Evolutionary conservation across 176 grass and related monocot species (phyloP).

Genomic region (Ensete ventricosum): DNA sequence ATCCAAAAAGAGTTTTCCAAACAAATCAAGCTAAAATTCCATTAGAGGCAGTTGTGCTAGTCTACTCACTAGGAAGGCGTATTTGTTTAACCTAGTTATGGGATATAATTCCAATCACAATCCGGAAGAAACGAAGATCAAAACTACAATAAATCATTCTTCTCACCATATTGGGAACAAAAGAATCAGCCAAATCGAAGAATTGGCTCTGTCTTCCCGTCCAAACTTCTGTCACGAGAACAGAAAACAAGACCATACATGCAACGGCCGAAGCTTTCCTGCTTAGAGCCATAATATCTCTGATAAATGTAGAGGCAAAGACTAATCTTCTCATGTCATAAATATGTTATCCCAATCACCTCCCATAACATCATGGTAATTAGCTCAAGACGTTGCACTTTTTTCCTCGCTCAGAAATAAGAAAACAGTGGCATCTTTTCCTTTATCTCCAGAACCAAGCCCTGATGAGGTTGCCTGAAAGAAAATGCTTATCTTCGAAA

Average conservation of each 20-base stretch:
- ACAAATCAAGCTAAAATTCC: too few relatives aligned
- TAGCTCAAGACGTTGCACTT: background rate
- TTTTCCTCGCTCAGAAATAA: background rate
- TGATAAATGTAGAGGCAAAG: background rate
- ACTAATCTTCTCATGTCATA: conserved; percentile 3
- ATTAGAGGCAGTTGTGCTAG: too few relatives aligned
- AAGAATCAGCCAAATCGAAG: background rate
- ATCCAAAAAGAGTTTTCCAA: background rate
- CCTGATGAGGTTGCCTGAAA: background rate
- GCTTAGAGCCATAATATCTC: background rate
- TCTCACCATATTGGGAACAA: background rate
- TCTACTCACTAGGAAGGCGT: too few relatives aligned
- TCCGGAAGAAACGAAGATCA: background rate
- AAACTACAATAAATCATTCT: background rate
- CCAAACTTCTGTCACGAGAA: background rate
- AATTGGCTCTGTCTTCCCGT: background rate
- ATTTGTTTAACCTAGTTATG: too few relatives aligned
- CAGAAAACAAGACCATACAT: conserved; percentile 1
- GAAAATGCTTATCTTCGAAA: background rate
- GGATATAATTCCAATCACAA: too few relatives aligned
- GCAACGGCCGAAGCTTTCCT: background rate
- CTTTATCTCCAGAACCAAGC: background rate
- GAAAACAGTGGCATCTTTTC: background rate
- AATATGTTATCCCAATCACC: background rate
- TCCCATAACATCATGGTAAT: background rate